Percentiles rank a stretch among this genome's conserved stretches.
Evolutionary conservation across 1,284 basidiomycete species (phyloP).

Genomic region (Rhizoctonia solani): DNA sequence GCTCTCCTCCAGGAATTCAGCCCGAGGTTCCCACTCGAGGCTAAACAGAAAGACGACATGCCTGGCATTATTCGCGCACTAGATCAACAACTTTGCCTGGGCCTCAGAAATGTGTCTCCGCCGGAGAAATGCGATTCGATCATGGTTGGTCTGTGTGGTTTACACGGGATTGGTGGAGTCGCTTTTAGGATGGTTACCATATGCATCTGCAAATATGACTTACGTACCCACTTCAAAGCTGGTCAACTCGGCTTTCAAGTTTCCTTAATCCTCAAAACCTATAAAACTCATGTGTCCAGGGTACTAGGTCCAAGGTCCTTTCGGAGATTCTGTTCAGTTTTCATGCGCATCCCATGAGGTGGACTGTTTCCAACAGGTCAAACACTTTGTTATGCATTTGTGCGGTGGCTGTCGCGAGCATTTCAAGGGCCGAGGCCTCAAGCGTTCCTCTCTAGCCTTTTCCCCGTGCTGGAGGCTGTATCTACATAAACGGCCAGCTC

Average conservation of each 20-base stretch:
- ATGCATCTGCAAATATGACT: background rate
- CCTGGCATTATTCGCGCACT: background rate
- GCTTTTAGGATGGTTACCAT: background rate
- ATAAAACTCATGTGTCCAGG: background rate
- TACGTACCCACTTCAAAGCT: background rate
- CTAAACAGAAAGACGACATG: constrained; percentile 13
- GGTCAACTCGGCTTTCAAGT: background rate
- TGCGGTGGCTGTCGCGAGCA: background rate
- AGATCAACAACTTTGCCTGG: background rate
- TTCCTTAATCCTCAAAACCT: background rate
- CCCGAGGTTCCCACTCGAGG: background rate
- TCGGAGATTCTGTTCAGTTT: background rate
- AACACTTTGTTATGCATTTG: background rate
- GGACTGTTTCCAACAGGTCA: background rate
- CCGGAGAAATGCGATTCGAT: background rate
- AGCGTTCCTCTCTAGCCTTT: background rate
- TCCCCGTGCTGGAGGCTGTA: background rate
- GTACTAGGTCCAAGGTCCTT: background rate
- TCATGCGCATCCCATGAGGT: background rate
- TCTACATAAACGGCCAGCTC: background rate
- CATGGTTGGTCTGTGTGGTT: background rate
- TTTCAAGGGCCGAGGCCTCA: background rate
- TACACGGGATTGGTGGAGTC: background rate
- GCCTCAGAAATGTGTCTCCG: background rate
- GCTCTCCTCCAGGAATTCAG: background rate